phyloP scores from a whole-genome alignment of 352 stramenopile species.

The Pythium oligandrum region DNA sequence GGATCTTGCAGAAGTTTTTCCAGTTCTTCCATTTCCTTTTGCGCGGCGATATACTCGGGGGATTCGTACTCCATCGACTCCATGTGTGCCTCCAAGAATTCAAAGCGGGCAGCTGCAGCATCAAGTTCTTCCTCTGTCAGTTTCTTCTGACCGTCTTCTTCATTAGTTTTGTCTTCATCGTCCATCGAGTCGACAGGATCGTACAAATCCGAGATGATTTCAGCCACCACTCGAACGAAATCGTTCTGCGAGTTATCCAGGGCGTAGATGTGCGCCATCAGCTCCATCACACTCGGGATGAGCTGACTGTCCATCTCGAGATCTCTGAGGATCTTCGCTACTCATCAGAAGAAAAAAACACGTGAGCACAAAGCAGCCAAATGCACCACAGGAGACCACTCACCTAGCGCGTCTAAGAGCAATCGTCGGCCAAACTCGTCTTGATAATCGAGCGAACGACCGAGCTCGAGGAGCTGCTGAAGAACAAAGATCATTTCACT shows the following conservation, averaged over 20 bases:
- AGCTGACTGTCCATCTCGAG: conserved; percentile 49
- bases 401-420: conserved; percentile 62
- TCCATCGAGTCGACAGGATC: conserved; percentile 40
- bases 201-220: conserved; percentile 78
- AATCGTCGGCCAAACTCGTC: conserved; percentile 75
- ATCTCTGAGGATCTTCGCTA: conserved; percentile 57
- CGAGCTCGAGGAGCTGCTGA: conserved; percentile 59
- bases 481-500: conserved; percentile 59
- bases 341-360: too few species aligned
- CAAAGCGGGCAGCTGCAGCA: conserved; percentile 46
- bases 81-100: conserved; percentile 55
- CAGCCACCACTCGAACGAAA: conserved; percentile 72
- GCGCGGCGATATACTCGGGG: conserved; percentile 48
- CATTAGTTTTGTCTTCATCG: conserved; percentile 17
- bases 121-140: conserved; percentile 52
- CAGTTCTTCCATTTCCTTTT: conserved; percentile 60
- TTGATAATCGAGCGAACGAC: conserved; percentile 67
- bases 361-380: not conserved
- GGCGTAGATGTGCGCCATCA: conserved; percentile 71
- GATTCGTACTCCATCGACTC: conserved; percentile 57
- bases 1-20: conserved; percentile 70
- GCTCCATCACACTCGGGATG: conserved; percentile 64
- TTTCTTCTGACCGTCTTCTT: conserved; percentile 16
- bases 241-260: conserved; percentile 59
- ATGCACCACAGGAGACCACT: conserved; percentile 7